Base-by-base conservation (phyloP, 352 stramenopile genomes). In the Globisporangium perplexum region DNA sequence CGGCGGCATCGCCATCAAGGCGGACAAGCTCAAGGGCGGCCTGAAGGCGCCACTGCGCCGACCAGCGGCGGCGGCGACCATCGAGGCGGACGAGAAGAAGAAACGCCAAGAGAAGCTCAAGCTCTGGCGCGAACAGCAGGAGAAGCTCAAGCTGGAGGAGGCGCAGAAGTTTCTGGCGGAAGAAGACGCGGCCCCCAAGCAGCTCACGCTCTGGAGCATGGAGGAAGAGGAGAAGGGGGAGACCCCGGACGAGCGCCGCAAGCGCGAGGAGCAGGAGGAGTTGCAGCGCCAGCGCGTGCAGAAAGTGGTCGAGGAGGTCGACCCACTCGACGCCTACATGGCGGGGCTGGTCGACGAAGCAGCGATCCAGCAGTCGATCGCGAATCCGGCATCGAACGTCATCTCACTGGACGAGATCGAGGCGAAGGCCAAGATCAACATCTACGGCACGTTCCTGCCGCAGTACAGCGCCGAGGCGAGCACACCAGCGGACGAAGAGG, bases 301-400 rank as follows among this genome's bases (percentile, higher is more conserved):
- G 51, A 71, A 88, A 50, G 80, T 89, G 7, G 75, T 90, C 7
- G 72, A 93, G 47, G 79, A 92, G 60, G 74, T 91, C 26, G 84
- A 95, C 53, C 84, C 84, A 17, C 50, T 95, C 30, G 84, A 95
- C 57, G 84, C 82, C 5, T 95, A 92, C 59, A 95, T 95, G 84
- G 84, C 84, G 39, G 84, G 83, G 14, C 65, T 95, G 4, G 77
- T 87, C 5, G 83, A 93, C 47, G 74, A 90, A 59, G 74, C 78
- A 10, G 76, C 78, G 18, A 88, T 90, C 31, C 76, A 93, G 58
- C 72, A 87, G 50, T 86, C 74, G 36, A 74, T 86, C 18, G 67
- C 62, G 17, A 81, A 90, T 30, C 77, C 82, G 12, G 72, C 79
- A 7, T 67, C 82, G 0, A 93, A 93, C 30, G 82, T 95, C 31